These are phyloP conservation scores for Carex littledalei DNA, from an alignment of 176 grass and related monocot species.

Conservation along the genomic window DNA sequence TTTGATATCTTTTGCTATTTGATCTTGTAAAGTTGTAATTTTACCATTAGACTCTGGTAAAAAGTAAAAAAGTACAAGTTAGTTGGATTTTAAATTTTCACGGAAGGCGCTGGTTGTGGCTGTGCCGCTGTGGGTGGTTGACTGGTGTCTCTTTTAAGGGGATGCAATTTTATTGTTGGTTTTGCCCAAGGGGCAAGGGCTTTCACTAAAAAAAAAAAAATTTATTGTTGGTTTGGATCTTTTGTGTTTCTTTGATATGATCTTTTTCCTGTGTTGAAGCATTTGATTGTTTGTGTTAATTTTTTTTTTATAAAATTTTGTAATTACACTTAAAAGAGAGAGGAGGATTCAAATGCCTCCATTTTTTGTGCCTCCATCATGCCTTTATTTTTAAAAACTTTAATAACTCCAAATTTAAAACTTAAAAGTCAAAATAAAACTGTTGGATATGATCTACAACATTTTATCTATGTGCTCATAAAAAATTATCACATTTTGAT, in stretches of 20 bases:
- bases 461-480: too few relatives aligned
- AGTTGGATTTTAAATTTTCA: not conserved
- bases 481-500: too few relatives aligned
- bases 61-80: not conserved
- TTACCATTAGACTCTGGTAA: not conserved
- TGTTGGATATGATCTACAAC: too few relatives aligned
- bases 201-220: too few relatives aligned
- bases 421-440: too few relatives aligned
- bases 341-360: too few relatives aligned
- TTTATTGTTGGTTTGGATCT: not conserved
- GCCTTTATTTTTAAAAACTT: too few relatives aligned
- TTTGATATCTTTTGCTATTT: not conserved
- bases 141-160: not conserved
- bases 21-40: not conserved
- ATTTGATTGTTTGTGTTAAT: not conserved
- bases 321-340: not conserved
- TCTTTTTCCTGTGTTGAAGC: not conserved
- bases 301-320: not conserved
- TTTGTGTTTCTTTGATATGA: not conserved
- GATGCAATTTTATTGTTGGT: not conserved
- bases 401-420: too few relatives aligned
- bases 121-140: not conserved
- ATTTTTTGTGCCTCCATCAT: too few relatives aligned
- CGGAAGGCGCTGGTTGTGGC: not conserved
- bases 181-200: too few relatives aligned